Evolutionary conservation across 345 rosid genomes (phyloP).

Genomic region (Nasturtium officinale): DNA sequence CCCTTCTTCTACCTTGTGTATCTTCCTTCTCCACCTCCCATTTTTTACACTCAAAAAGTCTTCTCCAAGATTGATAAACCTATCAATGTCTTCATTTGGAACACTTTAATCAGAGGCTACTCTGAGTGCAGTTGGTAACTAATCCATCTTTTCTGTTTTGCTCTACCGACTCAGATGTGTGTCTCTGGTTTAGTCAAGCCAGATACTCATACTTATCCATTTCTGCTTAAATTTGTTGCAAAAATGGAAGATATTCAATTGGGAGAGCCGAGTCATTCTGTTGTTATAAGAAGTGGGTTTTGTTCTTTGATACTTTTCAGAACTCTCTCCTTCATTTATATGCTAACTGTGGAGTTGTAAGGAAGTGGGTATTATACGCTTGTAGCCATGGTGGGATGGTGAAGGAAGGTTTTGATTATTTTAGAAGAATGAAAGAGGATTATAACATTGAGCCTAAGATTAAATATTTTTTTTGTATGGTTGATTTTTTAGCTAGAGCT

Average conservation of each 20-base stretch:
- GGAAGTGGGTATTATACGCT: too few relatives aligned
- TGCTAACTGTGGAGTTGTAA: too few relatives aligned
- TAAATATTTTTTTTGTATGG: constrained; percentile 87
- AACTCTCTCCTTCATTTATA: too few relatives aligned
- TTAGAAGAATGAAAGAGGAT: constrained; percentile 64
- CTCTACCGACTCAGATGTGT: constrained; percentile 57
- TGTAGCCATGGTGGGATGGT: too few relatives aligned
- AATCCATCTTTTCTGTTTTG: constrained; percentile 55
- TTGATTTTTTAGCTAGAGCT: constrained; percentile 82
- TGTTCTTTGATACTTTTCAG: constrained; percentile 61
- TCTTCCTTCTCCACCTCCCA: constrained; percentile 57
- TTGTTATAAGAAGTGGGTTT: constrained; percentile 58
- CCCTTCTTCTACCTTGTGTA: constrained; percentile 59
- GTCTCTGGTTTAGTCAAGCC: constrained; percentile 52
- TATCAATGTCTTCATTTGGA: constrained; percentile 64
- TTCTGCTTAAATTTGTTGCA: constrained; percentile 70
- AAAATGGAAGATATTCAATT: constrained; percentile 52
- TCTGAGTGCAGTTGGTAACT: constrained; percentile 52
- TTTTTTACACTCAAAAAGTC: constrained; percentile 59
- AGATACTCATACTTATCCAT: constrained; percentile 87
- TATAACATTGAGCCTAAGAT: constrained; percentile 67
- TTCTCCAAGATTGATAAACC: constrained; percentile 54
- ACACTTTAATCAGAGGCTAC: constrained; percentile 81
- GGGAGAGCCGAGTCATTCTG: constrained; percentile 62
- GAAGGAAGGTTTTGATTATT: too few relatives aligned